Evolutionary conservation across 2,329 filamentous ascomycete species (phyloP).

Genomic region (Phyllachora maydis): DNA sequence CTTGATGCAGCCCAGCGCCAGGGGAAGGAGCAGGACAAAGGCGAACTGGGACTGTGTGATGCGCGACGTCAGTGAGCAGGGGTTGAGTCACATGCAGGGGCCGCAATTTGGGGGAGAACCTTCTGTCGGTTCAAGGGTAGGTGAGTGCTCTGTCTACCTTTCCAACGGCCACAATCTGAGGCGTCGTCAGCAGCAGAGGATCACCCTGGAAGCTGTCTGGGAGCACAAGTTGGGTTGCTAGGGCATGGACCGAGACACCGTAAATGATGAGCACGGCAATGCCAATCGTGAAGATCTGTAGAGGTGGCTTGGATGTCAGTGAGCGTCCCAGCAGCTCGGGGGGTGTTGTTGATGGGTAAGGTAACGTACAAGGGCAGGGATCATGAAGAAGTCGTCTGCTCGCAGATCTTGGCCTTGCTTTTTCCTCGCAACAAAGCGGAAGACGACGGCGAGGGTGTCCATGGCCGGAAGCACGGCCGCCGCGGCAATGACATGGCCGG

Average conservation of each 20-base stretch:
- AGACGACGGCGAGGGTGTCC: constrained; percentile 1
- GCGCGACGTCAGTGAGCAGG: not conserved
- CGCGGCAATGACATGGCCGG: constrained; percentile 2
- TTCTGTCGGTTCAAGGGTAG: not conserved
- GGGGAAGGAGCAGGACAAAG: constrained; percentile 1
- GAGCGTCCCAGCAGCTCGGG: not conserved
- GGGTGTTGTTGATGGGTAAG: not conserved
- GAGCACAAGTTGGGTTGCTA: not conserved
- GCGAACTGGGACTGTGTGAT: constrained; percentile 1
- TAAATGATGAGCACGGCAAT: constrained; percentile 2
- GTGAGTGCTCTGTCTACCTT: not conserved
- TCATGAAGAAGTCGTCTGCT: constrained; percentile 2
- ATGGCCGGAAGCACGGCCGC: constrained; percentile 1
- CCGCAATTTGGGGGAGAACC: no score
- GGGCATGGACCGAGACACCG: constrained; percentile 1
- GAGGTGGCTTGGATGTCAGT: not conserved
- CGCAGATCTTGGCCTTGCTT: constrained; percentile 1
- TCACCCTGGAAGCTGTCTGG: constrained; percentile 1
- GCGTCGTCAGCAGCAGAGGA: not conserved
- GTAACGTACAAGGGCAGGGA: constrained; percentile 1
- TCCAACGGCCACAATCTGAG: not conserved
- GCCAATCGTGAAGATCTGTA: constrained; percentile 1
- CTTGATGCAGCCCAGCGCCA: constrained; percentile 2
- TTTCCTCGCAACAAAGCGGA: constrained; percentile 1
- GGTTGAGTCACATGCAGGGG: no score